Evolutionary conservation across 1,139 yeast genomes (phyloP), one percentile per base, ranked within the genome.

Genomic region (Yamadazyma kanchanaburiensis): DNA sequence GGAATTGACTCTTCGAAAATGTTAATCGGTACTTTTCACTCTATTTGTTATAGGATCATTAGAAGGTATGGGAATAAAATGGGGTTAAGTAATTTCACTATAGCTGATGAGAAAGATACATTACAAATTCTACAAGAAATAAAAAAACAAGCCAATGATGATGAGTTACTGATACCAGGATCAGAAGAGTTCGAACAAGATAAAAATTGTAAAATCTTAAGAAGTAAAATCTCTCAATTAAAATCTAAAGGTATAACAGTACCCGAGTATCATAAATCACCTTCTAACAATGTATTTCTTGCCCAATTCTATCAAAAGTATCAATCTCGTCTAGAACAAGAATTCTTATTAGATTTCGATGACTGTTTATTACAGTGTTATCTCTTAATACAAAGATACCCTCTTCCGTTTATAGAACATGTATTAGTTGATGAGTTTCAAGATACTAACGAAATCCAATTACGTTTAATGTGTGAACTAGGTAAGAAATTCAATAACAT

Each of bases 361-460:
- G 97, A 89, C 50, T 68, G 94, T 31, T 60, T 91, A 22, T 51
- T 84, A 18, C 59, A 65, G 31, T 71, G 88, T 21, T 60, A 67
- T 38, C 51, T 59, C 9, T 55, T 88, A 12, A 46, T 87, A n/a
- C 45, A 59, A 1, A 42, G 49, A 13, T 52, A 59, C 33, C 62
- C 68, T 0, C 59, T 82, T 13, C 60, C 62, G 2, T 60, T 63
- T 31, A 60, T 84, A 6, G 63, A 74, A 39, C 91, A 86, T 45
- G 89, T 88, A 0, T 62, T 91, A 14, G 87, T 91, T 3, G 98
- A 91, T 55, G 98, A 91, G 53, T 91, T 86, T 46, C 98, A 91
- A 57, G 98, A 91, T 48, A 88, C 96, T 0, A 87, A 85, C 44
- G 67, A 67, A 17, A 68, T 86, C 14, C 97, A 91, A 50, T 63